A percentile compares a stretch with the other conserved stretches of the same genome.
Conservation (phyloP, 371 early-diverging fungal species). For the Aphelidium insulamus region DNA sequence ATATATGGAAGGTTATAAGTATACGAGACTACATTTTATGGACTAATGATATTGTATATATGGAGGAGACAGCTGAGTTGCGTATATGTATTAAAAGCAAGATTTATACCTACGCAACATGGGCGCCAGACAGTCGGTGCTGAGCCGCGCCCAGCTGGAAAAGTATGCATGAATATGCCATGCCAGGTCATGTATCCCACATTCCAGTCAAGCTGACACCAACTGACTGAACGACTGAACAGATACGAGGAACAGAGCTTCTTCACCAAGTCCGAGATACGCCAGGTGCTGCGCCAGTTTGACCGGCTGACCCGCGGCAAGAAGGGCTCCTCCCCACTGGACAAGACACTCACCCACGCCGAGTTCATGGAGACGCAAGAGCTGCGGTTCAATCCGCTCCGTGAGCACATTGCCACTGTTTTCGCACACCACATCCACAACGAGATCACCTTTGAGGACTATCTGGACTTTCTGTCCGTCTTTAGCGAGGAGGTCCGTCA, state of each 20-base stretch:
- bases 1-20: too few species aligned
- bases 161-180: too few species aligned
- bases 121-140: too few species aligned
- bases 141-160: too few species aligned
- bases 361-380: conserved; percentile 1
- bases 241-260: not conserved
- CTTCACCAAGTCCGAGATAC: not conserved
- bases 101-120: too few species aligned
- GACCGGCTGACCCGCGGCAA: not conserved
- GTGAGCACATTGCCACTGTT: conserved; percentile 2
- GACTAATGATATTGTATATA: too few species aligned
- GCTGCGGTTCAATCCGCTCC: conserved; percentile 3
- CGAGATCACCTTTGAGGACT: conserved; percentile 2
- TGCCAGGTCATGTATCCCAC: too few species aligned
- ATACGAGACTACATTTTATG: too few species aligned
- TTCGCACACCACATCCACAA: conserved; percentile 2
- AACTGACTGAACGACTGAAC: not conserved
- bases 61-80: too few species aligned
- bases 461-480: conserved; percentile 3
- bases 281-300: not conserved
- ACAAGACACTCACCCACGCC: not conserved
- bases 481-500: conserved; percentile 5
- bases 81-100: too few species aligned
- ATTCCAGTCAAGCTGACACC: not conserved
- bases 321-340: too few species aligned